Evolutionary conservation across 202 grass and related monocot genomes (phyloP).

Genomic region (Panicum virgatum): DNA sequence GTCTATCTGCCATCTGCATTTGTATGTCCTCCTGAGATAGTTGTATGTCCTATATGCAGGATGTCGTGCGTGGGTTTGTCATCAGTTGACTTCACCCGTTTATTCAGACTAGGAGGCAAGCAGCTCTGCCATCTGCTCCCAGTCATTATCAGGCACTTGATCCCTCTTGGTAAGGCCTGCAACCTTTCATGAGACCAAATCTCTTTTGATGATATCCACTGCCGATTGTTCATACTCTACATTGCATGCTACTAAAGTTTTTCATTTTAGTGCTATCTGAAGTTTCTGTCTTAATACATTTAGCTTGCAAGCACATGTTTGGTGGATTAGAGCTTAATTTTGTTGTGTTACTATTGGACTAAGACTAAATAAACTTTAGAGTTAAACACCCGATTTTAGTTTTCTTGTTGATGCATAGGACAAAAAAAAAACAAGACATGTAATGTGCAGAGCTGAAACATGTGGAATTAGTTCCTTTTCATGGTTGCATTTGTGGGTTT

Average conservation of each 20-base stretch:
- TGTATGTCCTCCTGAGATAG: slow-evolving; percentile 63
- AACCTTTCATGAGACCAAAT: slow-evolving; percentile 6
- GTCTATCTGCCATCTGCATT: no score
- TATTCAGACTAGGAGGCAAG: no score
- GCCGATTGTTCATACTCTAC: neutral
- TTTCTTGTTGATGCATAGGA: neutral
- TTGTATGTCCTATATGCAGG: slow-evolving; percentile 61
- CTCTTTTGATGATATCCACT: slow-evolving; percentile 22
- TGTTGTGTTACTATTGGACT: neutral
- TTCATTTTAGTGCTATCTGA: neutral
- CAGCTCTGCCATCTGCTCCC: slow-evolving; percentile 74
- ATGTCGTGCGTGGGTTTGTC: no score
- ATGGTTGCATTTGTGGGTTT: neutral
- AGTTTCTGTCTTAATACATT: neutral
- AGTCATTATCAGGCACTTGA: slow-evolving; percentile 59
- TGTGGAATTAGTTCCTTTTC: neutral
- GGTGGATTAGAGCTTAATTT: neutral
- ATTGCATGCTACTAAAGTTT: neutral
- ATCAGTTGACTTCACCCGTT: no score
- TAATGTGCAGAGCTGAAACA: neutral
- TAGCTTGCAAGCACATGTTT: no score
- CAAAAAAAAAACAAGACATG: neutral
- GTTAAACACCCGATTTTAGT: neutral
- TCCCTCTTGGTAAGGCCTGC: slow-evolving; percentile 60
- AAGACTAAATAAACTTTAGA: neutral